Evolutionary conservation across 192 early-diverging fungal species (phyloP).

Genomic region (Allomyces arbusculus): DNA sequence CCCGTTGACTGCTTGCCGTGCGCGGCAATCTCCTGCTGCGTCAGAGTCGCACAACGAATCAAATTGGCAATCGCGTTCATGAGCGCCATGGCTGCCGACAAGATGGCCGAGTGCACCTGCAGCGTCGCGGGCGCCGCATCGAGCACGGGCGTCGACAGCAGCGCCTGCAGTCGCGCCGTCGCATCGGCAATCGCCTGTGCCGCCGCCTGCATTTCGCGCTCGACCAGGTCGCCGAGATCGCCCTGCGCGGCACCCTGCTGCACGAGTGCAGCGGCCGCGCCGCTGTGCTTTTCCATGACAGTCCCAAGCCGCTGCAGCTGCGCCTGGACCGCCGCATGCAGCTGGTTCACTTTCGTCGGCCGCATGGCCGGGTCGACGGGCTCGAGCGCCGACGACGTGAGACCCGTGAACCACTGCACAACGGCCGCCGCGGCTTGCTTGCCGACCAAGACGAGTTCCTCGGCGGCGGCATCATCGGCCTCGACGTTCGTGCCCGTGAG

Average conservation of each 20-base stretch:
- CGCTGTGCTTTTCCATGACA: constrained; percentile 54
- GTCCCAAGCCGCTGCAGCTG: constrained; percentile 48
- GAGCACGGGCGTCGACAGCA: constrained; percentile 59
- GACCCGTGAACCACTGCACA: constrained; percentile 69
- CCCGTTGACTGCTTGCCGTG: constrained; percentile 58
- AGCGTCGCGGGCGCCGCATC: constrained; percentile 48
- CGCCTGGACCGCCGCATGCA: constrained; percentile 55
- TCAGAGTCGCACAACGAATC: constrained; percentile 80
- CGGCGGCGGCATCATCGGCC: constrained; percentile 50
- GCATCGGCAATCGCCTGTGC: constrained; percentile 85
- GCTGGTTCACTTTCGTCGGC: constrained; percentile 50
- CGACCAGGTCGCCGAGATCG: constrained; percentile 81
- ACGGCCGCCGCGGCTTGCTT: constrained; percentile 39
- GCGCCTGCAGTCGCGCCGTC: constrained; percentile 50
- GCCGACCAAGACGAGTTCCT: constrained; percentile 51
- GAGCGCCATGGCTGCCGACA: constrained; percentile 77
- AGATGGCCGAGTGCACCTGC: constrained; percentile 75
- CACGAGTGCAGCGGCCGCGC: constrained; percentile 28
- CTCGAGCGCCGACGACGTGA: constrained; percentile 56
- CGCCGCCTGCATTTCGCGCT: constrained; percentile 79
- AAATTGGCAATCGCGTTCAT: constrained; percentile 85
- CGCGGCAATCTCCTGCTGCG: constrained; percentile 92
- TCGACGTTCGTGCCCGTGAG: constrained; percentile 23
- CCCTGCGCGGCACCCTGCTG: constrained; percentile 30
- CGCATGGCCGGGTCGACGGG: constrained; percentile 37